These are phyloP conservation scores for Filosporella fistucella DNA, from an alignment of 495 filamentous ascomycete genomes.

Conservation along the genomic window DNA sequence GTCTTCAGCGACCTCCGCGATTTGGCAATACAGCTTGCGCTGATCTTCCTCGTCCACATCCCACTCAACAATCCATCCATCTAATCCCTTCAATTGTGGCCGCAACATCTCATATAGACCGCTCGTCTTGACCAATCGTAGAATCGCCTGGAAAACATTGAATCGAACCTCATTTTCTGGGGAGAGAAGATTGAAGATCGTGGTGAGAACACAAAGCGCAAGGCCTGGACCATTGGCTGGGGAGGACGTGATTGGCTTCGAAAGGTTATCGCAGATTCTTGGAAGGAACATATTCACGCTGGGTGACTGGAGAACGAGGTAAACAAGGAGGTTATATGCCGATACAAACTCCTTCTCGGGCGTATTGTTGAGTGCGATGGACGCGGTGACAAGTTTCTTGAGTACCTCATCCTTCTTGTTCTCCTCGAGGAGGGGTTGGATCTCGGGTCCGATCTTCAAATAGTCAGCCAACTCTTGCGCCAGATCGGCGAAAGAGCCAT, in stretches of 20 bases:
- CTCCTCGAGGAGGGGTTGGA: conserved; percentile 65
- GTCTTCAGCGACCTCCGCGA: conserved; percentile 74
- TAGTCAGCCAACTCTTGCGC: conserved; percentile 70
- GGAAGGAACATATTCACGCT: conserved; percentile 82
- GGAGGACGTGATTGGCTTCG: conserved; percentile 78
- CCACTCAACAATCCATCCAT: conserved; percentile 80
- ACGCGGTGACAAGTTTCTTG: conserved; percentile 79
- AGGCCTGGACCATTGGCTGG: conserved; percentile 78
- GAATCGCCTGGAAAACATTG: conserved; percentile 80
- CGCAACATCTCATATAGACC: conserved; percentile 75
- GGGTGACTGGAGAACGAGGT: conserved; percentile 80
- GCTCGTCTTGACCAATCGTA: conserved; percentile 69
- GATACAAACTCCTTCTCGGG: conserved; percentile 95
- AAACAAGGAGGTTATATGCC: conserved; percentile 92
- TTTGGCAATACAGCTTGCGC: conserved; percentile 72
- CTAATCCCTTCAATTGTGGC: conserved; percentile 71
- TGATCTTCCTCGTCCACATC: conserved; percentile 74
- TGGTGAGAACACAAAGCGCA: conserved; percentile 81
- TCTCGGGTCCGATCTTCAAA: conserved; percentile 58
- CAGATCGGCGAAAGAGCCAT: conserved; percentile 85
- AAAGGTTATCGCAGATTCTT: conserved; percentile 80
- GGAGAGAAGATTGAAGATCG: conserved; percentile 92
- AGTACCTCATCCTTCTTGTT: conserved; percentile 80
- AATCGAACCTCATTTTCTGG: conserved; percentile 71
- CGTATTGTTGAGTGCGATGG: conserved; percentile 64